Evolutionary conservation across 768 basidiomycete species (phyloP).

Genomic region (Hypsizygus marmoreus): DNA sequence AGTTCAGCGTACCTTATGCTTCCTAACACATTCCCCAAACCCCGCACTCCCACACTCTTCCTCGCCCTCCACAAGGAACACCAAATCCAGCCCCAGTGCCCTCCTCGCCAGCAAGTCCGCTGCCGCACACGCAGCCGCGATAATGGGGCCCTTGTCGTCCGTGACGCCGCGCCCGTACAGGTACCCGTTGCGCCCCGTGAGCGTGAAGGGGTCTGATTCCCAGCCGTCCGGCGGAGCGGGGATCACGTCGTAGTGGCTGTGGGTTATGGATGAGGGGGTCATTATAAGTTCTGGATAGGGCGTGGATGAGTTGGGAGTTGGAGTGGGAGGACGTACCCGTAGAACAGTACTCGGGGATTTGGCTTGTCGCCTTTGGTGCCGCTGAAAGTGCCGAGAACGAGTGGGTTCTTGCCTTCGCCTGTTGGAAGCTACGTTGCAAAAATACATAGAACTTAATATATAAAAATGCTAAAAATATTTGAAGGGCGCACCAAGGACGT

Average conservation of each 20-base stretch:
- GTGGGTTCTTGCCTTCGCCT: conserved; percentile 75
- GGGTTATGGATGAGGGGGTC: too few species aligned
- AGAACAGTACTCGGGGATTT: conserved; percentile 83
- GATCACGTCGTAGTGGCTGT: conserved; percentile 96
- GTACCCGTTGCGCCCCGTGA: conserved; percentile 85
- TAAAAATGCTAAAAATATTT: neutral
- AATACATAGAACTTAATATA: neutral
- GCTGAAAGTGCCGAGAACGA: conserved; percentile 87
- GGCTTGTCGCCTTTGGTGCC: conserved; percentile 60
- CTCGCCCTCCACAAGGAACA: conserved; percentile 94
- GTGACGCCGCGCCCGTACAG: conserved; percentile 89
- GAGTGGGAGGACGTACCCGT: conserved; percentile 58
- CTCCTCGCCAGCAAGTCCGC: conserved; percentile 74
- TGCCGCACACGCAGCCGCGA: conserved; percentile 89
- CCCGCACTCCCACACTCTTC: conserved; percentile 94
- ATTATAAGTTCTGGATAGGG: neutral
- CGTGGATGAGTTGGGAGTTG: neutral
- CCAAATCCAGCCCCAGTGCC: conserved; percentile 80
- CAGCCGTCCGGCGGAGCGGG: conserved; percentile 74
- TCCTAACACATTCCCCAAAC: conserved; percentile 74
- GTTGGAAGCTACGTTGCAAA: conserved; percentile 62
- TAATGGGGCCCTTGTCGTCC: conserved; percentile 95
- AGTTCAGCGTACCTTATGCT: conserved; percentile 59
- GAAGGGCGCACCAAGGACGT: conserved; percentile 62
- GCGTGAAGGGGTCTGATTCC: conserved; percentile 80